phyloP scores from a whole-genome alignment of 768 basidiomycete species.

The Hygrophorus russula region DNA sequence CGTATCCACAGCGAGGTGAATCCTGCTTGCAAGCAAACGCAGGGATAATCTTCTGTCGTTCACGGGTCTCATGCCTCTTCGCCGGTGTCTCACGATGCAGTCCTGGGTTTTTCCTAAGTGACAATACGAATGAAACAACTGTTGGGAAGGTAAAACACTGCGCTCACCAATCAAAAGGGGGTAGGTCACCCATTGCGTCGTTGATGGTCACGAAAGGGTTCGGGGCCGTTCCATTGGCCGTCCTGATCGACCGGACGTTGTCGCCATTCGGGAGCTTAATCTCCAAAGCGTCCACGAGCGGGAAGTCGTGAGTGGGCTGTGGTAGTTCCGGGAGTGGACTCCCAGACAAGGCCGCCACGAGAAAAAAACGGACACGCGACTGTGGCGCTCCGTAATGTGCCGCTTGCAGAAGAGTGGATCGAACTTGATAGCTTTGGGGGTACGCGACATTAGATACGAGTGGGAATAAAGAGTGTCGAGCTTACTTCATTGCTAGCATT shows the following conservation, averaged over 20 bases:
- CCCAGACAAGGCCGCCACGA: constrained; percentile 34
- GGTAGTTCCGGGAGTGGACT: constrained; percentile 37
- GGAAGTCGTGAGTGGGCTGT: constrained; percentile 45
- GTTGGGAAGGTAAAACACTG: neutral
- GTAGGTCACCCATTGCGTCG: constrained; percentile 68
- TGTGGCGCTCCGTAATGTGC: constrained; percentile 50
- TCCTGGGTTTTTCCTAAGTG: constrained; percentile 26
- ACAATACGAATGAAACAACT: neutral
- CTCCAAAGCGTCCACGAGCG: constrained; percentile 27
- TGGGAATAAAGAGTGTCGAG: neutral
- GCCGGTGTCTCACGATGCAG: constrained; percentile 8
- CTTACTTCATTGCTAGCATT: constrained; percentile 56
- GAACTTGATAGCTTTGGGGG: constrained; percentile 38
- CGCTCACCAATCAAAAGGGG: constrained; percentile 60
- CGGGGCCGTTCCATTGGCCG: constrained; percentile 38
- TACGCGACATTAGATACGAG: neutral
- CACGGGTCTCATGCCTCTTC: constrained; percentile 12
- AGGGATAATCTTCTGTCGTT: constrained; percentile 17
- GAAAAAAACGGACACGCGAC: constrained; percentile 40
- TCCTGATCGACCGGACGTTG: constrained; percentile 31
- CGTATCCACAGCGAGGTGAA: constrained; percentile 24
- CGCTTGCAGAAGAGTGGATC: constrained; percentile 39
- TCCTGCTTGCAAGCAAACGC: constrained; percentile 24
- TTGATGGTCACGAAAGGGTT: constrained; percentile 49
- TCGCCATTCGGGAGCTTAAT: constrained; percentile 38